A percentile compares a stretch with the other conserved stretches of the same genome.
Conservation (phyloP, 2,329 filamentous ascomycete genomes). For the Sporothrix curviconia region DNA sequence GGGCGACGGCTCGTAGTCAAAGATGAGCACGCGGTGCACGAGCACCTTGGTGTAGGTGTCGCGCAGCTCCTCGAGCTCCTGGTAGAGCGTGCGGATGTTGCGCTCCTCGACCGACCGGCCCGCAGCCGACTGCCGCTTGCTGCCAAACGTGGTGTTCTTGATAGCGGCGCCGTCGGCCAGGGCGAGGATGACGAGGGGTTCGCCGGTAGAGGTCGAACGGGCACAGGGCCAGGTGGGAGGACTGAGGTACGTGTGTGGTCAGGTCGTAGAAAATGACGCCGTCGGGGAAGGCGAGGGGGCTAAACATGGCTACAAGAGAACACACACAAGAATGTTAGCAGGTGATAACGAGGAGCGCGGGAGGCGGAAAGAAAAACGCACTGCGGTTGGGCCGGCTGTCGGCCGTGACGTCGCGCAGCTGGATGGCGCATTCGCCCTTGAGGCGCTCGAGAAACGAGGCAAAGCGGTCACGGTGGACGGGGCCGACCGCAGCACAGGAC, state of each 20-base stretch:
- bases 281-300: constrained; percentile 77
- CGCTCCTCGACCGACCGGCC: constrained; percentile 47
- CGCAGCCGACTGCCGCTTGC: constrained; percentile 47
- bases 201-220: constrained; percentile 88
- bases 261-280: constrained; percentile 86
- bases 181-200: constrained; percentile 76
- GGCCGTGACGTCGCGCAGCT: constrained; percentile 77
- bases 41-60: constrained; percentile 70
- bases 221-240: constrained; percentile 69
- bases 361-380: constrained; percentile 35
- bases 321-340: constrained; percentile 11
- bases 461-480: constrained; percentile 77
- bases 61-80: constrained; percentile 64
- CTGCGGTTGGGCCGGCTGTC: constrained; percentile 81
- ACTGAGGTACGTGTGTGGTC: constrained; percentile 69
- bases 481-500: constrained; percentile 80
- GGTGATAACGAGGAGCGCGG: neutral
- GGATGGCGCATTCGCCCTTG: constrained; percentile 71
- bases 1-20: constrained; percentile 57
- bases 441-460: constrained; percentile 70
- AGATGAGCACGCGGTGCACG: constrained; percentile 71
- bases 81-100: constrained; percentile 53
- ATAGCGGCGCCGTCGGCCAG: constrained; percentile 76
- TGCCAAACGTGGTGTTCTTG: constrained; percentile 42
- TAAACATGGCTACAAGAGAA: constrained; percentile 71